A percentile compares a stretch with the other conserved stretches of the same genome.
Conservation (phyloP, 371 early-diverging fungal species). For the Syncephalastrum monosporum region DNA sequence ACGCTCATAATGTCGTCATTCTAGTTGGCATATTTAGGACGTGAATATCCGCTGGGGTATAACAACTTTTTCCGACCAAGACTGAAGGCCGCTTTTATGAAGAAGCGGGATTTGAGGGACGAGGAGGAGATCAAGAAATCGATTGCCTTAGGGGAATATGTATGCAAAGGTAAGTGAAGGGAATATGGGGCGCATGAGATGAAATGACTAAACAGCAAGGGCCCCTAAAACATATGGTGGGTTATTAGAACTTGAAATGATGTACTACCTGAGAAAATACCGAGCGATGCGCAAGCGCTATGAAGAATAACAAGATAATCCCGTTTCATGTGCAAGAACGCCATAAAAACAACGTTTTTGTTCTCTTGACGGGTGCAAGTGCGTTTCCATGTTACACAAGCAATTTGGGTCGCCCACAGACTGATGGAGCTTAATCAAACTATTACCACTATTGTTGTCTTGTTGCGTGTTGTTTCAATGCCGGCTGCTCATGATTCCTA, state of each 20-base stretch:
- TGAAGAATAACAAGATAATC: constrained; percentile 13
- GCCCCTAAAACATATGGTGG: no score
- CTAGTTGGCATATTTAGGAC: constrained; percentile 58
- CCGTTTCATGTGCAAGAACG: constrained; percentile 4
- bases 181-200: not conserved
- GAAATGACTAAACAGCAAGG: constrained; percentile 1
- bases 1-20: not conserved
- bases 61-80: constrained; percentile 54
- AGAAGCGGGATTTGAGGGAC: constrained; percentile 55
- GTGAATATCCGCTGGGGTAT: constrained; percentile 63
- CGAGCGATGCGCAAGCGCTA: constrained; percentile 65
- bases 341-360: constrained; percentile 2
- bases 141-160: constrained; percentile 62
- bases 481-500: constrained; percentile 19
- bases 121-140: constrained; percentile 61
- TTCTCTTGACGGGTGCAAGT: no score
- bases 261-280: constrained; percentile 76
- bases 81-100: constrained; percentile 65
- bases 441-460: no score
- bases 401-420: no score
- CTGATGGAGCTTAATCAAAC: no score
- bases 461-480: no score
- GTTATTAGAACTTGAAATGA: constrained; percentile 62
- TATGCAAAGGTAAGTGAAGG: constrained; percentile 52
- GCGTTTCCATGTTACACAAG: no score